Evolutionary conservation across 2,329 filamentous ascomycete species (phyloP).

Genomic region (Colletotrichum coccodes): DNA sequence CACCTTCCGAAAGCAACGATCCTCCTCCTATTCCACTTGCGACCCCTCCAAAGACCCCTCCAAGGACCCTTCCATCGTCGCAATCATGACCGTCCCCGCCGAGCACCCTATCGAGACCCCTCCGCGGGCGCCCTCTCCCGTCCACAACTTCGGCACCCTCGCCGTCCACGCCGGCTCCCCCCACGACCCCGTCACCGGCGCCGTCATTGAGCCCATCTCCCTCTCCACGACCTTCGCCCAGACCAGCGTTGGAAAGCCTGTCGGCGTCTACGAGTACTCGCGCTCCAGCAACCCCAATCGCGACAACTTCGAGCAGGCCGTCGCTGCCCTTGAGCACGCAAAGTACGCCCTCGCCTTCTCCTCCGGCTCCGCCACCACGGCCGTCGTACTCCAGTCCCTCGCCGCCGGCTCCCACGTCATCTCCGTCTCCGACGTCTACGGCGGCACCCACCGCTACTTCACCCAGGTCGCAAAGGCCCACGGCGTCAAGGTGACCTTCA

Average conservation of each 20-base stretch:
- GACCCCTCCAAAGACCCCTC: not conserved
- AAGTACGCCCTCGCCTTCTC: slow-evolving; percentile 94
- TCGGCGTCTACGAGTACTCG: slow-evolving; percentile 93
- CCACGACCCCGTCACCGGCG: slow-evolving; percentile 90
- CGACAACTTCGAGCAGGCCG: slow-evolving; percentile 90
- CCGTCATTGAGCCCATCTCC: slow-evolving; percentile 96
- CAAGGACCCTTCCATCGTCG: slow-evolving; percentile 5
- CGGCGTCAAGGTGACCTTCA: slow-evolving; percentile 94
- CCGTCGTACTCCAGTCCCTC: slow-evolving; percentile 91
- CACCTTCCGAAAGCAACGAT: not conserved
- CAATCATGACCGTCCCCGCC: slow-evolving; percentile 41
- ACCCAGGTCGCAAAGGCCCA: slow-evolving; percentile 96
- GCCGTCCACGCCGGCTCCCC: slow-evolving; percentile 94
- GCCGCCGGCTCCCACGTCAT: slow-evolving; percentile 93
- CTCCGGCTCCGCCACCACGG: slow-evolving; percentile 93
- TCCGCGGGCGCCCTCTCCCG: slow-evolving; percentile 64
- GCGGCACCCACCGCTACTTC: slow-evolving; percentile 98
- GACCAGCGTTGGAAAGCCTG: slow-evolving; percentile 83
- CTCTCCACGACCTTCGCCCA: slow-evolving; percentile 98
- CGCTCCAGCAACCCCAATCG: slow-evolving; percentile 95
- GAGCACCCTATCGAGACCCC: slow-evolving; percentile 44
- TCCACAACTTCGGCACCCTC: slow-evolving; percentile 88
- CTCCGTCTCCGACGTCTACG: slow-evolving; percentile 97
- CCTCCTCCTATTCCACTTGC: not conserved
- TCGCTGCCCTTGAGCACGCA: slow-evolving; percentile 92